Percentiles rank a stretch among this genome's conserved stretches.
Evolutionary conservation across 2,329 filamentous ascomycete species (phyloP).

Genomic region (Paraphaeosphaeria minitans): DNA sequence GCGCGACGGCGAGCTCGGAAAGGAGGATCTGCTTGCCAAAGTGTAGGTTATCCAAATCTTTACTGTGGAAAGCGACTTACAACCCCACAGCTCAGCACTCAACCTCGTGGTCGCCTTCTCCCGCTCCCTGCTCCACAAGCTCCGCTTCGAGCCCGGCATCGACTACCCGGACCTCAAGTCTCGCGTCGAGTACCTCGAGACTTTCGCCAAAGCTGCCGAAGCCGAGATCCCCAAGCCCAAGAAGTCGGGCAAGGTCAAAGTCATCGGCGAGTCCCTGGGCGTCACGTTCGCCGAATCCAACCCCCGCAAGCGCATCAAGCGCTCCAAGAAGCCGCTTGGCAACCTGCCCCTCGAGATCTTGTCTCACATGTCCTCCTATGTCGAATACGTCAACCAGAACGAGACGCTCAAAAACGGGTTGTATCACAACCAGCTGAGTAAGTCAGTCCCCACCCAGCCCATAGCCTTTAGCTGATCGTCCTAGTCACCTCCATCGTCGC

Average conservation of each 20-base stretch:
- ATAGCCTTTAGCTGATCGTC: too few species aligned
- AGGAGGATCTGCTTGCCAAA: conserved; percentile 72
- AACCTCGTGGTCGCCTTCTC: conserved; percentile 80
- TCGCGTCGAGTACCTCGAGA: conserved; percentile 73
- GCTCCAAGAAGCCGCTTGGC: conserved; percentile 72
- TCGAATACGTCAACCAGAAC: conserved; percentile 65
- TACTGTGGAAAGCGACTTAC: background rate
- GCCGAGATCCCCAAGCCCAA: conserved; percentile 43
- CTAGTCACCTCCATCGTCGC: conserved; percentile 65
- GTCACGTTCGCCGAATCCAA: conserved; percentile 78
- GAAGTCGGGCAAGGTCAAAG: conserved; percentile 57
- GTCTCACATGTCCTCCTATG: conserved; percentile 70
- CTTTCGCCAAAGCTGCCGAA: conserved; percentile 69
- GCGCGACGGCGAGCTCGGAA: conserved; percentile 61
- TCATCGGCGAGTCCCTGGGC: conserved; percentile 73
- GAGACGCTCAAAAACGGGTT: conserved; percentile 62
- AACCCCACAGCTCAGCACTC: conserved; percentile 61
- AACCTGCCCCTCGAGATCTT: conserved; percentile 85
- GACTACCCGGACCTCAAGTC: conserved; percentile 75
- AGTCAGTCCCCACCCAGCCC: conserved; percentile 11
- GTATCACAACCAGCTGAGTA: conserved; percentile 62
- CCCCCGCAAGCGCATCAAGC: conserved; percentile 77
- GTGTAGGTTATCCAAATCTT: conserved; percentile 48
- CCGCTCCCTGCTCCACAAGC: conserved; percentile 78
- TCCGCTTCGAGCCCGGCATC: conserved; percentile 82